Conservation (phyloP, 306 rosid species). For the Aeschynomene evenia region DNA sequence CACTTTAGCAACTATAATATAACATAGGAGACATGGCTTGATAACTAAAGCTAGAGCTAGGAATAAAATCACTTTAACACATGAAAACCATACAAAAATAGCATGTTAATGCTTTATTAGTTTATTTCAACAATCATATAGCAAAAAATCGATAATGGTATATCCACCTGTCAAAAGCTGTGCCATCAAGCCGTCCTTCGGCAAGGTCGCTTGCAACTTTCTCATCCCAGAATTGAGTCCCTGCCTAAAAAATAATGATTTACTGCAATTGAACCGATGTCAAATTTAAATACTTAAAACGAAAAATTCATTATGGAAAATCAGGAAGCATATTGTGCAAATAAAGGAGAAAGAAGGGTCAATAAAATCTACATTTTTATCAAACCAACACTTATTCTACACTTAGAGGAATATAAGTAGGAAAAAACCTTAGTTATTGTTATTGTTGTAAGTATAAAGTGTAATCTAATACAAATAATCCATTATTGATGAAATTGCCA, state of each 20-base stretch:
- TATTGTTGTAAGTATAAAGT: background rate
- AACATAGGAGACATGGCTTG: background rate
- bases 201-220: conserved; percentile 85
- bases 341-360: background rate
- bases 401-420: too few species aligned
- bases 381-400: background rate
- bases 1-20: background rate
- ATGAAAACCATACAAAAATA: background rate
- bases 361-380: conserved; percentile 8
- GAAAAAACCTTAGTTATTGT: background rate
- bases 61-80: background rate
- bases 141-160: background rate
- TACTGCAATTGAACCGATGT: conserved; percentile 25
- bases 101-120: background rate
- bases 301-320: too few species aligned
- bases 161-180: conserved; percentile 84
- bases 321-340: background rate
- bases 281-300: conserved; percentile 16
- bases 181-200: conserved; percentile 80
- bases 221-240: conserved; percentile 99
- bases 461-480: background rate
- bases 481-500: conserved; percentile 7
- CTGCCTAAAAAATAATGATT: conserved; percentile 62
- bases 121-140: background rate
- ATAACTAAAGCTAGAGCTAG: conserved; percentile 2